Conservation (phyloP, 164 flowering plant genomes). For the Liriodendron chinense region DNA sequence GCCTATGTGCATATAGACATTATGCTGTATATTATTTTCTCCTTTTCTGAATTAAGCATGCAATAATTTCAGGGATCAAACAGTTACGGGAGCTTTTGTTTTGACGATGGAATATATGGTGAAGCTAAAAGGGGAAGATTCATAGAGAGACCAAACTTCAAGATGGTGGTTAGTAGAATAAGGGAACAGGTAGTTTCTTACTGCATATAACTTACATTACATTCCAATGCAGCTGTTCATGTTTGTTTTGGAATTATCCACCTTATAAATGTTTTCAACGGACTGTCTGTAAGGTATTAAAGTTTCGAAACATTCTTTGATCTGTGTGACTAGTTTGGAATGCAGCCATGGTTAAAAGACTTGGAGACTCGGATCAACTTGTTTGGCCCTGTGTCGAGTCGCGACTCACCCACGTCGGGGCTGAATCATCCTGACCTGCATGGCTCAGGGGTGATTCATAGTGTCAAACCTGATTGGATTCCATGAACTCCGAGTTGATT, state of each 20-base stretch:
- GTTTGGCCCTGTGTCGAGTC: background rate
- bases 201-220: background rate
- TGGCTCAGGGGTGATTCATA: no score
- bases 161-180: conserved; percentile 48
- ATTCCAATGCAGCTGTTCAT: background rate
- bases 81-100: conserved; percentile 22
- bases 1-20: no score
- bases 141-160: conserved; percentile 44
- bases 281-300: background rate
- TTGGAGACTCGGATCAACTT: background rate
- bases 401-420: no score
- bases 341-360: background rate
- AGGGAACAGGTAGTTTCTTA: conserved; percentile 62
- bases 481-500: no score
- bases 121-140: conserved; percentile 17
- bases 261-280: background rate
- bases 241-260: background rate
- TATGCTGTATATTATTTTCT: background rate
- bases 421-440: no score
- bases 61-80: conserved; percentile 30
- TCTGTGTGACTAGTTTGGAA: background rate
- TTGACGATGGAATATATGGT: conserved; percentile 23
- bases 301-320: background rate
- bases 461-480: no score
- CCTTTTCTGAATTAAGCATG: background rate